A percentile compares a stretch with the other conserved stretches of the same genome.
Evolutionary conservation across 2,329 filamentous ascomycete genomes (phyloP).

Genomic region (Cladosporium halotolerans): DNA sequence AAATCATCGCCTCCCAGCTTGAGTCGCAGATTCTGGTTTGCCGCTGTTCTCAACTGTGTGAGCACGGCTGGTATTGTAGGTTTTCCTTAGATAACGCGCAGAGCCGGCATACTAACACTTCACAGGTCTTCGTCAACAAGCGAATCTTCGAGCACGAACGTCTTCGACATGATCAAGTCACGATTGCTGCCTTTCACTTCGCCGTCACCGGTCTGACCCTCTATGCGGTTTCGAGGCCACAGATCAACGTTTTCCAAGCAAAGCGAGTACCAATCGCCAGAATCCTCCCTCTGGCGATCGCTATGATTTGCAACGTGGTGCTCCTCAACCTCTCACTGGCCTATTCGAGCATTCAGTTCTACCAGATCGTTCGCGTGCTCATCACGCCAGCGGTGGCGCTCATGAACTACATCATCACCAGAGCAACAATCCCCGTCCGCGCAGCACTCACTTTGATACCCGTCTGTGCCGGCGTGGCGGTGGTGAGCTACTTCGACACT

Average conservation of each 20-base stretch:
- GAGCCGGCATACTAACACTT: neutral
- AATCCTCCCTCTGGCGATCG: constrained; percentile 58
- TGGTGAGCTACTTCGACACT: constrained; percentile 65
- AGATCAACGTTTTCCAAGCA: constrained; percentile 53
- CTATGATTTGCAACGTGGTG: constrained; percentile 65
- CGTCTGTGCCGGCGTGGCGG: constrained; percentile 57
- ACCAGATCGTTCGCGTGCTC: constrained; percentile 62
- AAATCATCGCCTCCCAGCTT: neutral
- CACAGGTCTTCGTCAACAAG: constrained; percentile 64
- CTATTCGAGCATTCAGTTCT: constrained; percentile 63
- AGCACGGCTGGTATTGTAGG: constrained; percentile 21
- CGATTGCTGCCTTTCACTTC: constrained; percentile 65
- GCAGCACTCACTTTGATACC: constrained; percentile 52
- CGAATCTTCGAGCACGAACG: constrained; percentile 59
- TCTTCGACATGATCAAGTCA: constrained; percentile 56
- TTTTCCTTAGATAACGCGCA: neutral
- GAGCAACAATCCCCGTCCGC: constrained; percentile 47
- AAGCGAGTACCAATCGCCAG: constrained; percentile 50
- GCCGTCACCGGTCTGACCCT: constrained; percentile 59
- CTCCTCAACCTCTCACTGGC: constrained; percentile 62
- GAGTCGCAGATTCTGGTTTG: constrained; percentile 18
- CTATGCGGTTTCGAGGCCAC: constrained; percentile 54
- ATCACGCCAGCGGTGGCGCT: constrained; percentile 59
- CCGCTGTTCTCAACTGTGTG: constrained; percentile 17
- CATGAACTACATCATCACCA: constrained; percentile 59